Evolutionary conservation across 495 filamentous ascomycete genomes (phyloP), one percentile per base, ranked within the genome.

Genomic region (Hypoxylon perforatum): DNA sequence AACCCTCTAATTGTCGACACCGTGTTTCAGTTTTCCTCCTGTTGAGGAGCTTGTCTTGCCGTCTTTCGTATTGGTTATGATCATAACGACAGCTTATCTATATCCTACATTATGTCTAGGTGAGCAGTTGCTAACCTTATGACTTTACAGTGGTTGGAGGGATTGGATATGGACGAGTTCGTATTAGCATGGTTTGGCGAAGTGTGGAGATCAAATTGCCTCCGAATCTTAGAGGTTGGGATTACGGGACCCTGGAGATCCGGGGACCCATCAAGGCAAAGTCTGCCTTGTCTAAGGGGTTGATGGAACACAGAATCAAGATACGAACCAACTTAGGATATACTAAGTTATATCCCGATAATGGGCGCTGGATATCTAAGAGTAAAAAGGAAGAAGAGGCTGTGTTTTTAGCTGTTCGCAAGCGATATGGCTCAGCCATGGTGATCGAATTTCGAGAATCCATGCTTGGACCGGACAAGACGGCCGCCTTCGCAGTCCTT

Each of bases 121-220:
- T 21, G 18, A 22, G 18, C 23, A 44, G 6, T 30, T 60, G 39
- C 61, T 69, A 57, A 69, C 35, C 0, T 7, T n/a, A 39, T 18
- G n/a, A 5, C 11, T 17, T 42, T 18, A 22, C 38, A 69, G 66
- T 84, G 10, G 77, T 82, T 5, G 86, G 86, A 8, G 90, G 90
- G 0, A 85, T 92, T n/a, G 90, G 90, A 11, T 90, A 86, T 61
- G 90, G 90, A 0, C 84, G 87, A 25, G 79, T 80, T 12, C 80
- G 88, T 10, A 80, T 92, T 53, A 90, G 87, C 21, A 77, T 92
- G 74, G 82, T 92, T 1, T 92, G 90, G 78, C 81, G 90, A 30
- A 90, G 88, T 42, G 81, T 91, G 18, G 80, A 89, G 53, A 63
- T 89, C 12, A 77, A 88, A 44, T 71, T 86, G 12, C 85, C 84